These are phyloP conservation scores for Candida hispaniensis DNA, from an alignment of 805 yeast genomes.

Conservation along the genomic window DNA sequence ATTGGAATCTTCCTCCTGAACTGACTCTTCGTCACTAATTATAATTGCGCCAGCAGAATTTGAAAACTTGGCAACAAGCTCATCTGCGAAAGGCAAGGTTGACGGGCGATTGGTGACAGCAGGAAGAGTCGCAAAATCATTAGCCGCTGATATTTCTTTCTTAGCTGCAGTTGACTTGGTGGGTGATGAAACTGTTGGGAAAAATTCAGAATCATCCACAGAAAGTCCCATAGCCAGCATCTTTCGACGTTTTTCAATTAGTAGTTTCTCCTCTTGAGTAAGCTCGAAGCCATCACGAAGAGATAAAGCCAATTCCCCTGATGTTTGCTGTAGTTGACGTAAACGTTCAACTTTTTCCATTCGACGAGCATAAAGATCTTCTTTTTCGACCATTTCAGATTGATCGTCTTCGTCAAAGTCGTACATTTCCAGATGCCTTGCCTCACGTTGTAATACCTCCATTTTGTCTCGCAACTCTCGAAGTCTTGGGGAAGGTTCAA, in stretches of 20 bases:
- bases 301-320: slow-evolving; percentile 44
- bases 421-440: slow-evolving; percentile 74
- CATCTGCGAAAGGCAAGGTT: slow-evolving; percentile 13
- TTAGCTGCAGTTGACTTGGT: slow-evolving; percentile 1
- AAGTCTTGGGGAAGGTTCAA: slow-evolving; percentile 69
- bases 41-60: no score
- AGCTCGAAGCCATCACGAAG: slow-evolving; percentile 12
- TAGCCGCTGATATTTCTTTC: slow-evolving; percentile 1
- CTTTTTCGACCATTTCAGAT: slow-evolving; percentile 31
- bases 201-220: no score
- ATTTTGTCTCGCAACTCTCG: slow-evolving; percentile 68
- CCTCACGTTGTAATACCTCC: slow-evolving; percentile 77
- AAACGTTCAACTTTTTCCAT: slow-evolving; percentile 55
- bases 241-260: slow-evolving; percentile 11
- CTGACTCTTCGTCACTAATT: not conserved
- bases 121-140: slow-evolving; percentile 11
- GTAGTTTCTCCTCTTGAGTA: slow-evolving; percentile 12
- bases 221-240: no score
- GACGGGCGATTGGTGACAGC: slow-evolving; percentile 10
- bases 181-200: not conserved
- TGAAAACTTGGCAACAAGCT: slow-evolving; percentile 16
- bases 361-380: slow-evolving; percentile 44
- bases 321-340: slow-evolving; percentile 53
- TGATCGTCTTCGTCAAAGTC: slow-evolving; percentile 68
- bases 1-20: slow-evolving; percentile 1